These are phyloP conservation scores for Phytophthora pseudosyringae DNA, from an alignment of 352 stramenopile species.

Conservation along the genomic window DNA sequence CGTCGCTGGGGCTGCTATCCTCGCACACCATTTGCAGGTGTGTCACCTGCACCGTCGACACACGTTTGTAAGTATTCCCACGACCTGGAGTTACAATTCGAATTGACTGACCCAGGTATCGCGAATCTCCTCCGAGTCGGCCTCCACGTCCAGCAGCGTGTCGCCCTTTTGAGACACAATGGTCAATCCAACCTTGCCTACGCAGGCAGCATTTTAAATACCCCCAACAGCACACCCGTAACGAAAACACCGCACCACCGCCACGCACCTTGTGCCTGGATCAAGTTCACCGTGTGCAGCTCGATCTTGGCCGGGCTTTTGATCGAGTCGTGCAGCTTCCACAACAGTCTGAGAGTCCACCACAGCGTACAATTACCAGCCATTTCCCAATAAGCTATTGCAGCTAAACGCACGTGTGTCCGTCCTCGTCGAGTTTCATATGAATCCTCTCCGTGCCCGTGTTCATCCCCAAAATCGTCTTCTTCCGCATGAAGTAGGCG, in stretches of 20 bases:
- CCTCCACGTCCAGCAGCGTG: conserved; percentile 73
- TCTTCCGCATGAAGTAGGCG: conserved; percentile 77
- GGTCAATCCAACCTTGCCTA: conserved; percentile 52
- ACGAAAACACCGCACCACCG: not conserved
- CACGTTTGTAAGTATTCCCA: not conserved
- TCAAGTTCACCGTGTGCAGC: conserved; percentile 51
- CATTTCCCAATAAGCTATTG: not conserved
- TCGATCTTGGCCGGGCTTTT: conserved; percentile 60
- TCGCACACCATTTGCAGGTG: conserved; percentile 81
- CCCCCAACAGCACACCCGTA: not conserved
- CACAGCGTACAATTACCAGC: conserved; percentile 1
- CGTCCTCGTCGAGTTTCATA: conserved; percentile 66
- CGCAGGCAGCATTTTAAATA: not conserved
- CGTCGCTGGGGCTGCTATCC: conserved; percentile 45
- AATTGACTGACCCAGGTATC: conserved; percentile 58
- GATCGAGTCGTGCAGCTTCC: conserved; percentile 64
- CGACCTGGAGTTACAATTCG: not conserved
- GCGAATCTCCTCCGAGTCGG: conserved; percentile 62
- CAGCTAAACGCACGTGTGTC: conserved; percentile 48
- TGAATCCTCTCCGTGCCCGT: conserved; percentile 70
- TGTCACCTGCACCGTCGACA: conserved; percentile 45
- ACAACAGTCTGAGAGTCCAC: conserved; percentile 54
- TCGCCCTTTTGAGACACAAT: conserved; percentile 71
- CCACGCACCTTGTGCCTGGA: conserved; percentile 58
- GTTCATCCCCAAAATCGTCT: conserved; percentile 69